Base-by-base conservation (phyloP, 495 filamentous ascomycete genomes). In the Penicillium bovifimosum region DNA sequence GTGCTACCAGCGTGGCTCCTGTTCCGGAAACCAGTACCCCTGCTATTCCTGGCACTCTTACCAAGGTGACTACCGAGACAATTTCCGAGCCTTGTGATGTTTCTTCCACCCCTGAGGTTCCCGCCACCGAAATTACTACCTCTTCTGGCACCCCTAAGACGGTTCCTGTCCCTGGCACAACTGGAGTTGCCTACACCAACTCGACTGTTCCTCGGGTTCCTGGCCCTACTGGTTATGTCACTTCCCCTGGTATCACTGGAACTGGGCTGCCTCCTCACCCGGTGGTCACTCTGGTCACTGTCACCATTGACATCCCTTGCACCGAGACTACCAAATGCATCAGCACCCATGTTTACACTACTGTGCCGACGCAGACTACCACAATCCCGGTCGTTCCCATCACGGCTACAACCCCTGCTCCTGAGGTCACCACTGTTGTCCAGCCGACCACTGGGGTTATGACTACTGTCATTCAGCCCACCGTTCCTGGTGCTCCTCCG, bases 281-380 rank as follows among this genome's bases (percentile, higher is more conserved):
- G 13, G 27, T 20, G 16, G 32, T 39, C 9, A 35, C 39, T 34
- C 28, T 26, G 11, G 24, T 42, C 8, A 34, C 39, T 16, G 9
- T 42, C 8, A 50, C 48, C 1, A 31, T 50, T 14, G 39, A 32
- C n/a, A 13, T 50, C 24, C 11, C 38, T 4, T 50, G 48, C 38
- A 50, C 38, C 13, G 28, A 50, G 38, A 42, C 39, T 11, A 41
- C 38, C 18, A 41, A 24, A n/a, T 50, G 48, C 20, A 17, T 41
- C 38, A 50, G 17, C 29, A 50, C 48, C 18, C 26, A 26, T 6
- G 20, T 35, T 27, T 20, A 26, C 14, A 47, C 44, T n/a, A 39
- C 46, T n/a, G 14, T 4, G 5, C 26, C 41, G 7, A 8, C 6
- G n/a, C 9, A 31, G 41, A 44, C 41, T 17, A 44, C 27, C 41